These are phyloP conservation scores for Amanita pseudoporphyria DNA, from an alignment of 768 basidiomycete species.

Conservation along the genomic window DNA sequence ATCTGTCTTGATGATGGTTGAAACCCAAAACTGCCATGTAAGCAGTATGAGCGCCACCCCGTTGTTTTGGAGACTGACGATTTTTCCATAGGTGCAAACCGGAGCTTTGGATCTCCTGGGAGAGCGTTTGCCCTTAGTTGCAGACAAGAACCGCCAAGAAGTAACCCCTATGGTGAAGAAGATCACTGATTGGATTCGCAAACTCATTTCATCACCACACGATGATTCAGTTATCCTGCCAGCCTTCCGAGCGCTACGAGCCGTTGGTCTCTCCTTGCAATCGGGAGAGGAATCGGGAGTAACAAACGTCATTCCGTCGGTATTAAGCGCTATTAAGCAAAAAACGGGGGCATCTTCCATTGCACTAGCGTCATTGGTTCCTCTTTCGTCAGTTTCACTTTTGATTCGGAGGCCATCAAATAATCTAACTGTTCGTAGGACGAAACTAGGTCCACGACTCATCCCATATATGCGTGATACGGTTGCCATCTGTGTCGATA, in stretches of 20 bases:
- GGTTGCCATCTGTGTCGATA: constrained; percentile 42
- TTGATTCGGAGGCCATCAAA: neutral
- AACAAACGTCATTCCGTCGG: constrained; percentile 45
- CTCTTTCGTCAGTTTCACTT: constrained; percentile 45
- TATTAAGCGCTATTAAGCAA: constrained; percentile 41
- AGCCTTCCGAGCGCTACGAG: constrained; percentile 51
- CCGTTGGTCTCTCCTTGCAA: constrained; percentile 47
- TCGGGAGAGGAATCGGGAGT: constrained; percentile 61
- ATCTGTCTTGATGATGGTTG: constrained; percentile 45
- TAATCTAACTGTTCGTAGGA: constrained; percentile 28
- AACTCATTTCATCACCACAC: constrained; percentile 32
- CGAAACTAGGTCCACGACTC: constrained; percentile 75
- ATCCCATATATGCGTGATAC: constrained; percentile 79
- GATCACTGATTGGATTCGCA: constrained; percentile 42
- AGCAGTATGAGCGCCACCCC: constrained; percentile 10
- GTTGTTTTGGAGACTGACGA: neutral
- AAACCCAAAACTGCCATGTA: constrained; percentile 44
- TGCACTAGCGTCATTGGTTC: constrained; percentile 46
- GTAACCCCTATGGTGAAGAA: constrained; percentile 39
- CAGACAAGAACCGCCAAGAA: constrained; percentile 42
- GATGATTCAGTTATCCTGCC: constrained; percentile 31
- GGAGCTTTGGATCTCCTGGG: constrained; percentile 66
- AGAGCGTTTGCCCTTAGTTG: constrained; percentile 54
- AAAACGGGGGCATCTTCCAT: constrained; percentile 21
- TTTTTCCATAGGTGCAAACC: constrained; percentile 38